Conservation (phyloP, 768 basidiomycete species). For the Fomitopsis pulvina region DNA sequence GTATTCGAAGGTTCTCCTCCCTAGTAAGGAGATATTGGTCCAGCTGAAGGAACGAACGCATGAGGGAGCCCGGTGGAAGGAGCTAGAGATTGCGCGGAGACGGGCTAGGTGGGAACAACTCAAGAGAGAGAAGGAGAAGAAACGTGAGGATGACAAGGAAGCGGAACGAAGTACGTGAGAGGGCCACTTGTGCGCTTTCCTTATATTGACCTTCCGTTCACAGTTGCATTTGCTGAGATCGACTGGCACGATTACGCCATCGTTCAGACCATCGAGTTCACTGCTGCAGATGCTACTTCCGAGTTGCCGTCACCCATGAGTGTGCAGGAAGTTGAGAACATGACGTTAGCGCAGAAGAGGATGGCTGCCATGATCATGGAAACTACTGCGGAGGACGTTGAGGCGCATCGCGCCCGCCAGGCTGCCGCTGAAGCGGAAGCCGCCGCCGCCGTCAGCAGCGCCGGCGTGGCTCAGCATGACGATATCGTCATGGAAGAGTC, state of each 20-base stretch:
- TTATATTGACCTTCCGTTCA: slow-evolving; percentile 1
- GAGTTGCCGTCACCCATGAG: slow-evolving; percentile 97
- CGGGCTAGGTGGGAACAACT: slow-evolving; percentile 87
- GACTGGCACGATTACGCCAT: slow-evolving; percentile 99
- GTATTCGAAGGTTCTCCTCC: slow-evolving; percentile 86
- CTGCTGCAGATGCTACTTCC: slow-evolving; percentile 80
- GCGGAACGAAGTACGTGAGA: slow-evolving; percentile 74
- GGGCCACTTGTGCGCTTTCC: background rate
- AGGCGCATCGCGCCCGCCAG: slow-evolving; percentile 73
- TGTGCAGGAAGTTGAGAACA: slow-evolving; percentile 89
- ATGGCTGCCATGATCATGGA: slow-evolving; percentile 99
- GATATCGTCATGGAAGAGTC: slow-evolving; percentile 79
- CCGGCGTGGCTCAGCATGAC: slow-evolving; percentile 52
- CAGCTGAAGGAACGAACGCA: slow-evolving; percentile 60
- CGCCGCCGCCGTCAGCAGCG: slow-evolving; percentile 68
- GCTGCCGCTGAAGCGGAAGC: slow-evolving; percentile 84
- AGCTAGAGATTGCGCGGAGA: slow-evolving; percentile 66
- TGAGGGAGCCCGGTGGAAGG: slow-evolving; percentile 66
- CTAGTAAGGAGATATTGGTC: slow-evolving; percentile 68
- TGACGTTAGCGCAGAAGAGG: slow-evolving; percentile 94
- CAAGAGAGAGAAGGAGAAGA: slow-evolving; percentile 79
- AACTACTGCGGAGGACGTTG: slow-evolving; percentile 80
- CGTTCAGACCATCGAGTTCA: slow-evolving; percentile 97
- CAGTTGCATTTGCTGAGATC: slow-evolving; percentile 92
- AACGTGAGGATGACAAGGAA: slow-evolving; percentile 85